Evolutionary conservation across 2,329 filamentous ascomycete species (phyloP), one percentile per base, ranked within the genome.

Genomic region (Cercospora sp.): DNA sequence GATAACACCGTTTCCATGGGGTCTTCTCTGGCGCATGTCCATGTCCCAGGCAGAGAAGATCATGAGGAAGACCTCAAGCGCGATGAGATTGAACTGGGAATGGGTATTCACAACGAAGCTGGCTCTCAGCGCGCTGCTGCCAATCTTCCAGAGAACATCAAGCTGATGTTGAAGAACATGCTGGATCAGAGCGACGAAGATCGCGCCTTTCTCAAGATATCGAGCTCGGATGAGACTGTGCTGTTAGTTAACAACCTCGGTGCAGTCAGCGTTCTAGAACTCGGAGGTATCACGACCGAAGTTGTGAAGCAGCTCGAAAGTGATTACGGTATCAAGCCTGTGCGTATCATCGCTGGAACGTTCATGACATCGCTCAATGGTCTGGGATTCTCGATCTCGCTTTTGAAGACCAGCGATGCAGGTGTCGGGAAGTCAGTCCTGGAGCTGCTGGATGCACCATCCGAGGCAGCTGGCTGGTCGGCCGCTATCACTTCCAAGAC

Each of bases 21-120:
- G 16, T 91, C 92, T 3, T 94, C 91, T 63, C 82, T 97, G 51
- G 90, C 91, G 71, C 94, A 97, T 78, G 94, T 97, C n/a, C 94
- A 97, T 77, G 92, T 97, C 0, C 94, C 94, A 0, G 94, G 94
- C 3, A 86, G 93, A 69, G 77, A 83, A 6, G 79, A 82, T 0
- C 86, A 88, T 12, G 84, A 84, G 53, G 83, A 83, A 10, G 86
- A 88, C 26, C 80, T 94, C 66, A 84, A 81, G 58, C 79, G 84
- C 16, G 84, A 84, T 21, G 87, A 90, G 74, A 83, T 90, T 24
- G 89, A 91, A 79, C 83, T 91, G 71, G 90, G 90, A 1, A 91
- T 91, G 89, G 90, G 90, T 8, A 91, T 91, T 72, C 90, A 93
- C 78, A 92, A 92, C 74, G 80, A 81, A 69, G 72, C 77, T 45